These are phyloP conservation scores for Oxyria digyna DNA, from an alignment of 148 eudicot genomes.

Conservation along the genomic window DNA sequence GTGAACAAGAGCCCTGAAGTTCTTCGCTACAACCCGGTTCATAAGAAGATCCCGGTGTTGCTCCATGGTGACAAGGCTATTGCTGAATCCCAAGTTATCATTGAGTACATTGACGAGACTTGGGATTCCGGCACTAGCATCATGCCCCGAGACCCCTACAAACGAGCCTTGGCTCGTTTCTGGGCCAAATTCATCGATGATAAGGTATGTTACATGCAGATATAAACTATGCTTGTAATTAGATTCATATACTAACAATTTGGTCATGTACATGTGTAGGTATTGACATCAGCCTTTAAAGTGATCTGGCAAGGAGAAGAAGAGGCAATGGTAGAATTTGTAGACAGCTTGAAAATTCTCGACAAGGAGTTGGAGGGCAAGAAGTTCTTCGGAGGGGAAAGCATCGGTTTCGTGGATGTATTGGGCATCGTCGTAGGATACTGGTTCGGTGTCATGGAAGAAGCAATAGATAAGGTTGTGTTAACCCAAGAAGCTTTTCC, in stretches of 20 bases:
- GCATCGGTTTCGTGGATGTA: background rate
- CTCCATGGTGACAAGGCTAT: background rate
- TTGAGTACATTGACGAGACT: background rate
- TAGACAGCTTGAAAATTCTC: background rate
- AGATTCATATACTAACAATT: too few relatives aligned
- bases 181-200: background rate
- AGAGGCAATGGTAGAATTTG: background rate
- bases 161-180: background rate
- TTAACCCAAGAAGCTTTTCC: background rate
- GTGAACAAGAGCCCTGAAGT: background rate
- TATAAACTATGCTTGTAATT: too few relatives aligned
- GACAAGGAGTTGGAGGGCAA: background rate
- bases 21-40: background rate
- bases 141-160: background rate
- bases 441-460: background rate
- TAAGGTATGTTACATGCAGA: too few relatives aligned
- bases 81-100: background rate
- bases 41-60: background rate
- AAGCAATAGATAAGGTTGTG: background rate
- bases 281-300: background rate
- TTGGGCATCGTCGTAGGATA: background rate
- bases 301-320: background rate
- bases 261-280: too few relatives aligned
- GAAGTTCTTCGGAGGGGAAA: slow-evolving; percentile 3
- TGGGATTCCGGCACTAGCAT: background rate